Evolutionary conservation across 495 filamentous ascomycete genomes (phyloP).

Genomic region (Cudoniella acicularis): DNA sequence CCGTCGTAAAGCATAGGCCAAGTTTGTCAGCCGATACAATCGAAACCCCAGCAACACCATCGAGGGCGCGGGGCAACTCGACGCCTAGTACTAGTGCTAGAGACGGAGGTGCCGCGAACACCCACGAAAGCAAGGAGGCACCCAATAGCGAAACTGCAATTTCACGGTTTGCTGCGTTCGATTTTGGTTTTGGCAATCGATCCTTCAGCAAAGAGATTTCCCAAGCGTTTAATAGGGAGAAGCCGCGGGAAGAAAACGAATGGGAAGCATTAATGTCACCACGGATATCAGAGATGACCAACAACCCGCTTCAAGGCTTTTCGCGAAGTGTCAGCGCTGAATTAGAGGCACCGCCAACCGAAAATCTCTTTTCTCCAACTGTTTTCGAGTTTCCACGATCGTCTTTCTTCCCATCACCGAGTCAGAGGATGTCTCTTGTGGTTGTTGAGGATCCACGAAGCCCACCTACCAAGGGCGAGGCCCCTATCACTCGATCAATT

Average conservation of each 20-base stretch:
- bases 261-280: slow-evolving; percentile 45
- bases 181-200: slow-evolving; percentile 21
- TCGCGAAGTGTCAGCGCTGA: slow-evolving; percentile 12
- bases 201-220: background rate
- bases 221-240: background rate
- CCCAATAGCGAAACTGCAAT: slow-evolving; percentile 10
- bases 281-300: slow-evolving; percentile 48
- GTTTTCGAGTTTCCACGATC: slow-evolving; percentile 47
- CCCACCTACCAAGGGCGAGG: slow-evolving; percentile 59
- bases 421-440: slow-evolving; percentile 24
- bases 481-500: slow-evolving; percentile 64
- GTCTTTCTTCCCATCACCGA: slow-evolving; percentile 39
- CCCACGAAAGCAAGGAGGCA: background rate
- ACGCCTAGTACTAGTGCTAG: slow-evolving; percentile 17
- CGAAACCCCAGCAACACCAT: slow-evolving; percentile 25
- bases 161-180: slow-evolving; percentile 11
- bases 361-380: slow-evolving; percentile 42
- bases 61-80: slow-evolving; percentile 22
- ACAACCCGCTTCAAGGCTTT: slow-evolving; percentile 39
- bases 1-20: slow-evolving; percentile 42
- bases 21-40: slow-evolving; percentile 50
- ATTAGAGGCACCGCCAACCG: slow-evolving; percentile 14
- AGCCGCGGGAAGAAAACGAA: slow-evolving; percentile 1
- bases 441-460: slow-evolving; percentile 56
- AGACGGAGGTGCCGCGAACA: slow-evolving; percentile 6